Evolutionary conservation across 2,329 filamentous ascomycete genomes (phyloP), one percentile per base, ranked within the genome.

Genomic region (Stenocarpella maydis): DNA sequence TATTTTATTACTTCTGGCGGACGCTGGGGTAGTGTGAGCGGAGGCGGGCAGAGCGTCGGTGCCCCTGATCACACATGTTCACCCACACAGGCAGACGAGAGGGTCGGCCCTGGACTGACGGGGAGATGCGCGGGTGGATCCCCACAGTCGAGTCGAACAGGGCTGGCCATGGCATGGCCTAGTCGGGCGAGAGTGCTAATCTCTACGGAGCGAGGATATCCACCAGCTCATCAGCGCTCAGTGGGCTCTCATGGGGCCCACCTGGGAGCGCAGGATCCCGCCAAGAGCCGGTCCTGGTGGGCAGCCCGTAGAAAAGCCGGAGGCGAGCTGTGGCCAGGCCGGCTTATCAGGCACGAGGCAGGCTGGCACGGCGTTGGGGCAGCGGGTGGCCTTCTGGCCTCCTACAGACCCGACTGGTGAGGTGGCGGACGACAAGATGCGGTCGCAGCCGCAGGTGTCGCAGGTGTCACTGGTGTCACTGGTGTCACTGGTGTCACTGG

Each of bases 1-100:
- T 81, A 80, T 81, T 81, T 82, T 81, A 82, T 80, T 78, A 76
- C 75, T 73, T 71, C 70, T 69, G 54, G 53, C 72, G 68, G 68
- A 71, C 75, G 50, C 64, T 45, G 52, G 26, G 53, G 52, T 58
- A 37, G 64, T n/a, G 28, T 26, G 64, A 67, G 50, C 64, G 53
- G 52, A 41, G 49, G 52, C 50, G 64, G 64, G 64, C 41, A 67
- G 64, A 67, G 64, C 64, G 64, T 65, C 53, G 52, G 53, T 67
- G 58, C 64, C 64, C 64, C 52, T 58, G 64, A 55, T 45, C 52
- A 39, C 53, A 67, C 39, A 47, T 61, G 55, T 61, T n/a, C 55
- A 61, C 55, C 55, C 55, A 61, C 55, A 61, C 41, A 61, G 26
- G 55, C 19, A 47, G 41, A 14, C 12, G 24, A 34, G 21, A 61